phyloP scores from a whole-genome alignment of 805 yeast genomes.

The Candida ipomoeae region DNA sequence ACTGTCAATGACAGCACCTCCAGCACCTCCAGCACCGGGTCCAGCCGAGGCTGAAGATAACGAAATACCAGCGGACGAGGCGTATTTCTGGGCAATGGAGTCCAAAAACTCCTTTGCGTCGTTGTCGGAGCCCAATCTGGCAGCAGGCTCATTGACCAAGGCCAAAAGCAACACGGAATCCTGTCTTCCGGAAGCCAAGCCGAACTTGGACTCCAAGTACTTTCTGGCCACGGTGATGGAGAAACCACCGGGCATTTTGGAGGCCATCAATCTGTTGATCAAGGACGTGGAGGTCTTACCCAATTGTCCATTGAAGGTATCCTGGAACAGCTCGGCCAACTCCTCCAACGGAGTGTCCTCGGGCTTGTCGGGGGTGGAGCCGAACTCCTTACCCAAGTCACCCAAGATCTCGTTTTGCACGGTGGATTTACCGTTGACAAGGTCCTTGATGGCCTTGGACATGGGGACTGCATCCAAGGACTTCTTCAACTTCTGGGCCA shows the following conservation, averaged over 20 bases:
- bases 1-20: slow-evolving; percentile 87
- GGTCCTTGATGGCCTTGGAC: slow-evolving; percentile 91
- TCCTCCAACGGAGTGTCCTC: slow-evolving; percentile 97
- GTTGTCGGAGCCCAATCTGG: slow-evolving; percentile 77
- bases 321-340: slow-evolving; percentile 93
- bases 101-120: slow-evolving; percentile 93
- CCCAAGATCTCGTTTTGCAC: slow-evolving; percentile 98
- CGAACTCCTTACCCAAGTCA: slow-evolving; percentile 97
- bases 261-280: slow-evolving; percentile 85
- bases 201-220: slow-evolving; percentile 88
- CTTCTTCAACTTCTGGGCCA: slow-evolving; percentile 94
- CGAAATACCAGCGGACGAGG: slow-evolving; percentile 74
- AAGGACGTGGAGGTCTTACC: slow-evolving; percentile 93
- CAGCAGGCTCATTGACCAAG: slow-evolving; percentile 84
- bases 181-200: slow-evolving; percentile 90
- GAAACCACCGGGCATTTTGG: slow-evolving; percentile 99
- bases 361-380: slow-evolving; percentile 97
- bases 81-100: slow-evolving; percentile 76
- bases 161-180: slow-evolving; percentile 83
- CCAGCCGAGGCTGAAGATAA: slow-evolving; percentile 60
- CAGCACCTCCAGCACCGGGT: slow-evolving; percentile 55
- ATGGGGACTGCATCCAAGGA: slow-evolving; percentile 79
- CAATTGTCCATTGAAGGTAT: slow-evolving; percentile 77
- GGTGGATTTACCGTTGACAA: slow-evolving; percentile 98
- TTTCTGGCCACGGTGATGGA: slow-evolving; percentile 88